A percentile compares a stretch with the other conserved stretches of the same genome.
These are phyloP conservation scores for Babesia ovata DNA, from an alignment of 169 alveolate species.

Conservation along the genomic window DNA sequence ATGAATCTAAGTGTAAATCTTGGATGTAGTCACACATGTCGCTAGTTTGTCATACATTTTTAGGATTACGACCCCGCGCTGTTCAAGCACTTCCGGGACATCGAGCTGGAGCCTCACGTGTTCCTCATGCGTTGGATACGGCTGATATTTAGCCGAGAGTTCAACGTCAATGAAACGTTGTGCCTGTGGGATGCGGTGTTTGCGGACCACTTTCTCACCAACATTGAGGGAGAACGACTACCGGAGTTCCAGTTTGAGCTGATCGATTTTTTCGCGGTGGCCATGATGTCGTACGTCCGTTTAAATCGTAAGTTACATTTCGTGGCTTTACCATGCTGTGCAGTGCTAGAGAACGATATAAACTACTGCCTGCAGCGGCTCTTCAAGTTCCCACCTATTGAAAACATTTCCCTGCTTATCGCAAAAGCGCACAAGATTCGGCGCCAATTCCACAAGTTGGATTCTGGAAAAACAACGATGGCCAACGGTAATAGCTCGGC, in stretches of 20 bases:
- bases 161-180: slow-evolving; percentile 73
- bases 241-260: slow-evolving; percentile 32
- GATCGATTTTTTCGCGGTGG: slow-evolving; percentile 56
- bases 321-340: neutral
- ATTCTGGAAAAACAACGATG: no score
- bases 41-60: neutral
- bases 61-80: slow-evolving; percentile 64
- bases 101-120: slow-evolving; percentile 77
- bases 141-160: slow-evolving; percentile 81
- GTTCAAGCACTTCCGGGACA: slow-evolving; percentile 67
- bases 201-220: slow-evolving; percentile 35
- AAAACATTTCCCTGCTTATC: slow-evolving; percentile 55
- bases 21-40: no score
- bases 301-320: slow-evolving; percentile 22
- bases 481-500: no score
- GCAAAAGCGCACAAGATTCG: slow-evolving; percentile 39
- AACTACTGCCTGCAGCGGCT: slow-evolving; percentile 65
- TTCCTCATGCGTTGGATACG: slow-evolving; percentile 83
- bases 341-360: slow-evolving; percentile 67
- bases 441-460: neutral
- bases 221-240: neutral
- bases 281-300: slow-evolving; percentile 63
- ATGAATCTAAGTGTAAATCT: no score
- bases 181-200: slow-evolving; percentile 71
- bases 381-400: slow-evolving; percentile 69